These are phyloP conservation scores for Trypanosoma rangeli DNA, from an alignment of 208 protist genomes.

Conservation along the genomic window DNA sequence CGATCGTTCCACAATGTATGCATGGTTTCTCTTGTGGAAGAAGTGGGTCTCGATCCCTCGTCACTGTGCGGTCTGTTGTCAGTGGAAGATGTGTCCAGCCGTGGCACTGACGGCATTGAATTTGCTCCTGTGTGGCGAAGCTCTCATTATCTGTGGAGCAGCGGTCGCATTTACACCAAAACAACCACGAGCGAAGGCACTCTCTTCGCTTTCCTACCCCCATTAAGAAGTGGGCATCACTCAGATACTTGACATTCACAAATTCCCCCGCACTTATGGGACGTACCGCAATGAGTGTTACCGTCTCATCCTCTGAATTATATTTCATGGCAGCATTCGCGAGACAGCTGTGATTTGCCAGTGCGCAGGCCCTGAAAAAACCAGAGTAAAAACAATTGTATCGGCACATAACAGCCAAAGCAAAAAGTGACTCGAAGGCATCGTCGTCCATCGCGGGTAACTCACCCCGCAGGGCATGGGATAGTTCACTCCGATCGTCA, in stretches of 20 bases:
- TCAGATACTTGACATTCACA: constrained; percentile 89
- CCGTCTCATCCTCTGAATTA: constrained; percentile 44
- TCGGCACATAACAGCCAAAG: constrained; percentile 72
- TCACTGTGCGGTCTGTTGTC: background rate
- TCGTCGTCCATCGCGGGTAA: constrained; percentile 45
- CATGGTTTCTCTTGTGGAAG: constrained; percentile 14
- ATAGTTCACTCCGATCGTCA: constrained; percentile 47
- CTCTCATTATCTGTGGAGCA: constrained; percentile 48
- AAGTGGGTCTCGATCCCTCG: constrained; percentile 25
- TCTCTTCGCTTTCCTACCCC: constrained; percentile 76
- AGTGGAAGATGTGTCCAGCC: constrained; percentile 54
- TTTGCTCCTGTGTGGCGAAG: constrained; percentile 54
- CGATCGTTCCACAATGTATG: constrained; percentile 16
- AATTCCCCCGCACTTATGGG: constrained; percentile 64
- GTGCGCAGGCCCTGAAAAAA: constrained; percentile 84
- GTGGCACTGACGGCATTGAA: constrained; percentile 50
- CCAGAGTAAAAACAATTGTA: constrained; percentile 89
- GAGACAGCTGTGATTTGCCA: constrained; percentile 86
- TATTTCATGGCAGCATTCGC: constrained; percentile 92
- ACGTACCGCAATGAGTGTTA: constrained; percentile 77
- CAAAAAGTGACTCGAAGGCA: constrained; percentile 65
- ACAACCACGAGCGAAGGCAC: constrained; percentile 81
- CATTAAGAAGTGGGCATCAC: constrained; percentile 77
- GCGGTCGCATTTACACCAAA: constrained; percentile 77
- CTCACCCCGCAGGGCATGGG: constrained; percentile 28